Conservation (phyloP, 192 early-diverging fungal species). For the Backusella westeae region DNA sequence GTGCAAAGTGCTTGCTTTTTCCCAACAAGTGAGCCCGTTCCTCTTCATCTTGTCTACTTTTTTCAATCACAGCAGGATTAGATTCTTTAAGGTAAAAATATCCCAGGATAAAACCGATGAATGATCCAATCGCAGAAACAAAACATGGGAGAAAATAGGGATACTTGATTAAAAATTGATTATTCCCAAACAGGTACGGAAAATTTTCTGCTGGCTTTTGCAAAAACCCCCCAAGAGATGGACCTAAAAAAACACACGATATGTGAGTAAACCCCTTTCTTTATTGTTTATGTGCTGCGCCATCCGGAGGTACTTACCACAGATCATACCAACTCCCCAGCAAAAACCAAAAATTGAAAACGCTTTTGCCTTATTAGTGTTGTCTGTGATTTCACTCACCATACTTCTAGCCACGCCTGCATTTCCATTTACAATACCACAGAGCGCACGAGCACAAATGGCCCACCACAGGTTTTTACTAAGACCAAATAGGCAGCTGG, state of each 20-base stretch:
- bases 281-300: background rate
- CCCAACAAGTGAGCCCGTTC: background rate
- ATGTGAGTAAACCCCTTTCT: background rate
- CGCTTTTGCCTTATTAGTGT: conserved; percentile 71
- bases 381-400: conserved; percentile 83
- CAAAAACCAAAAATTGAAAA: conserved; percentile 75
- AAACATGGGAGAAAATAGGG: conserved; percentile 89
- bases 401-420: conserved; percentile 80
- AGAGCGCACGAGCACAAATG: conserved; percentile 56
- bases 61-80: conserved; percentile 20
- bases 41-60: background rate
- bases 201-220: conserved; percentile 68
- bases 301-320: conserved; percentile 21
- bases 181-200: conserved; percentile 58
- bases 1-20: background rate
- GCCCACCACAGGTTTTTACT: conserved; percentile 58
- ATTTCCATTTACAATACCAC: conserved; percentile 75
- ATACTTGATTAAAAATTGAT: conserved; percentile 56
- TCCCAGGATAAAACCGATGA: conserved; percentile 65
- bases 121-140: conserved; percentile 56
- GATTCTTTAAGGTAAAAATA: conserved; percentile 66
- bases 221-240: conserved; percentile 80
- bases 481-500: conserved; percentile 72
- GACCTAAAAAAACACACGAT: conserved; percentile 40
- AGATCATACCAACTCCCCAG: conserved; percentile 63